Base-by-base conservation (phyloP, 75 land plant genomes). In the Pinus albicaulis region DNA sequence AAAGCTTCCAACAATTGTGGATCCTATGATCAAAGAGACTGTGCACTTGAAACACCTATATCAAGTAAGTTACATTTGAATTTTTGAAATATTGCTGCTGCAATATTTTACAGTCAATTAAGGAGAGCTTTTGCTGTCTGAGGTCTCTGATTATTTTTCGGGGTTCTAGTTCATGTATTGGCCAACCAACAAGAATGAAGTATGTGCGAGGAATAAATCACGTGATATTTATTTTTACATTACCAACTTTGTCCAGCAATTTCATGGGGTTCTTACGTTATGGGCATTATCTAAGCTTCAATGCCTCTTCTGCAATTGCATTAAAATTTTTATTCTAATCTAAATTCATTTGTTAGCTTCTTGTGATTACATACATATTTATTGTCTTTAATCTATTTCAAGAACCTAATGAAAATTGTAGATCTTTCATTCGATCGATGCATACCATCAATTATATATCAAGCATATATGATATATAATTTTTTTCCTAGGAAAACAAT, bases 1-100 rank as follows among this genome's bases (percentile, higher is more conserved):
- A 63, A 84, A 79, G 62, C 60, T 84, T 44, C 72, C 62, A 59
- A 75, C 73, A 23, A 72, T 77, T 55, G 57, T 84, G 55, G 85
- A 84, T 82, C 80, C 80, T 56, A 8, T 31, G 7, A 61, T 84
- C 38, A 85, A 82, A 68, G 85, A 77, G 41, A 25, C 72, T 5
- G 53, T 77, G 28, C 72, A 77, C 72, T 34, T 82, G 73, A 84
- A 84, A 59, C 85, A 84, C 20, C 85, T 84, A 5, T 68, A 77
- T 14, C 85, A 83, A 78, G 85, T 83, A 73, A 52, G 71, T 68
- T 38, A 19, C 71, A 20, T 68, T 41, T 44, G 48, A 68, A 68
- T 20, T 34, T 68, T 41, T 44, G 23, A 38, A 68, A 41, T 17
- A 68, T 68, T 41, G 20, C 48, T 66, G n/a, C n/a, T 68, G 52